Conservation (phyloP, 129 eudicot species). For the Flaveria linearis region DNA sequence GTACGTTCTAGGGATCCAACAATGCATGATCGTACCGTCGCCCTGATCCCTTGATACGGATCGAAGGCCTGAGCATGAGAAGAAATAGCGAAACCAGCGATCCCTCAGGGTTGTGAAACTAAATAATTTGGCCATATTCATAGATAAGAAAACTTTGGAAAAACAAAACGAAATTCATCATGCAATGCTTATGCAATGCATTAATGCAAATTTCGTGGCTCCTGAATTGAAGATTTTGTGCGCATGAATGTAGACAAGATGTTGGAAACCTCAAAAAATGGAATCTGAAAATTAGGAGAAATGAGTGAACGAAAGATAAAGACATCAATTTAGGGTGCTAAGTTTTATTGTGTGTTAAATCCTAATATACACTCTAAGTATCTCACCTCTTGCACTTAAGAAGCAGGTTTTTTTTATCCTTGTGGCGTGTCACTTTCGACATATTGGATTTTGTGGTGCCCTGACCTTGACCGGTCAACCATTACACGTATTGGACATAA, state of each 20-base stretch:
- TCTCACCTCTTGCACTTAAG: too few relatives aligned
- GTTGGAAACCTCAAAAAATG: background rate
- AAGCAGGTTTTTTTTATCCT: too few relatives aligned
- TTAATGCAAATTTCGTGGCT: background rate
- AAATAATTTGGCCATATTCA: constrained; percentile 41
- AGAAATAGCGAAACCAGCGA: constrained; percentile 53
- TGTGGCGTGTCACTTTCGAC: too few relatives aligned
- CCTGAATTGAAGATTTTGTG: constrained; percentile 25
- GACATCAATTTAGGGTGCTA: too few relatives aligned
- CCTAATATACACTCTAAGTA: too few relatives aligned
- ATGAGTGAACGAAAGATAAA: too few relatives aligned
- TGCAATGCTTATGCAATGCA: too few relatives aligned
- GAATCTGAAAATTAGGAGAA: background rate
- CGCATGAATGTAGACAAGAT: constrained; percentile 27
- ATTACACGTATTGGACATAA: too few relatives aligned
- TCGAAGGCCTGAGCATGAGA: constrained; percentile 60
- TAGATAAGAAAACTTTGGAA: background rate
- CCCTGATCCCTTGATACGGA: constrained; percentile 49
- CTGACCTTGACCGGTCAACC: too few relatives aligned
- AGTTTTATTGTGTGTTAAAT: too few relatives aligned
- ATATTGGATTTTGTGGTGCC: too few relatives aligned
- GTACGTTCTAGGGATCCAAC: constrained; percentile 64
- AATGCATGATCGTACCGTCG: constrained; percentile 67
- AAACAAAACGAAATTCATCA: too few relatives aligned
- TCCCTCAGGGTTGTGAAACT: constrained; percentile 72